These are phyloP conservation scores for Tarenaya hassleriana DNA, from an alignment of 345 rosid genomes.

Conservation along the genomic window DNA sequence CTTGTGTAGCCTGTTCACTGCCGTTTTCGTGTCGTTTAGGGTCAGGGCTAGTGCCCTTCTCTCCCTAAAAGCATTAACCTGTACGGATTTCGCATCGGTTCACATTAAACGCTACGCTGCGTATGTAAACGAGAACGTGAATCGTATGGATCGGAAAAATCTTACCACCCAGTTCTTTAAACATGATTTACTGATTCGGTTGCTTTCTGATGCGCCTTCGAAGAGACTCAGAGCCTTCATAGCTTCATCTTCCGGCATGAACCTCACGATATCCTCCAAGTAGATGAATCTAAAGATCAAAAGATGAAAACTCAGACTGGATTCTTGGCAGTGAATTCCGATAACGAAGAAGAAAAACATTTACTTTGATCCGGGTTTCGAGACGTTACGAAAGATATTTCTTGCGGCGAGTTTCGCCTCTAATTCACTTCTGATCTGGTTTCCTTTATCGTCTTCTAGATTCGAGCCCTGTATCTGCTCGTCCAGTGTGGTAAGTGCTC, in stretches of 20 bases:
- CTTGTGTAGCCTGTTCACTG: slow-evolving; percentile 74
- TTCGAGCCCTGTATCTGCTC: slow-evolving; percentile 42
- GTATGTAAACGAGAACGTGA: not conserved
- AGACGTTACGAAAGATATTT: slow-evolving; percentile 48
- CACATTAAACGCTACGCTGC: not conserved
- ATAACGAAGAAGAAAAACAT: not conserved
- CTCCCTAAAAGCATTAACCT: slow-evolving; percentile 68
- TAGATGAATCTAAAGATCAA: slow-evolving; percentile 44
- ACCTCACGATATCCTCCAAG: slow-evolving; percentile 61
- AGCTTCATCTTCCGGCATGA: slow-evolving; percentile 66
- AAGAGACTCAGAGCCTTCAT: slow-evolving; percentile 54
- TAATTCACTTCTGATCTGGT: slow-evolving; percentile 47
- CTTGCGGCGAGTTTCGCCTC: slow-evolving; percentile 43
- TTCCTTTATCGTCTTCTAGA: slow-evolving; percentile 42
- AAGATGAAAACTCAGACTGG: too few relatives aligned
- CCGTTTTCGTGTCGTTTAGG: slow-evolving; percentile 66
- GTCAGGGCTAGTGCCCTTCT: slow-evolving; percentile 70
- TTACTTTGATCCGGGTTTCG: slow-evolving; percentile 40
- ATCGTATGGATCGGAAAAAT: not conserved
- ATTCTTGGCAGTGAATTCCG: too few relatives aligned
- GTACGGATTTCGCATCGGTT: not conserved
- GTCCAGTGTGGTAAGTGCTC: slow-evolving; percentile 53
- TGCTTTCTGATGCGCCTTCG: slow-evolving; percentile 56
- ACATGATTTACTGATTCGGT: slow-evolving; percentile 49
- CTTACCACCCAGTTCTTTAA: slow-evolving; percentile 85